A percentile compares a stretch with the other conserved stretches of the same genome.
phyloP scores from a whole-genome alignment of 495 filamentous ascomycete genomes.

The Aspergillus campestris region DNA sequence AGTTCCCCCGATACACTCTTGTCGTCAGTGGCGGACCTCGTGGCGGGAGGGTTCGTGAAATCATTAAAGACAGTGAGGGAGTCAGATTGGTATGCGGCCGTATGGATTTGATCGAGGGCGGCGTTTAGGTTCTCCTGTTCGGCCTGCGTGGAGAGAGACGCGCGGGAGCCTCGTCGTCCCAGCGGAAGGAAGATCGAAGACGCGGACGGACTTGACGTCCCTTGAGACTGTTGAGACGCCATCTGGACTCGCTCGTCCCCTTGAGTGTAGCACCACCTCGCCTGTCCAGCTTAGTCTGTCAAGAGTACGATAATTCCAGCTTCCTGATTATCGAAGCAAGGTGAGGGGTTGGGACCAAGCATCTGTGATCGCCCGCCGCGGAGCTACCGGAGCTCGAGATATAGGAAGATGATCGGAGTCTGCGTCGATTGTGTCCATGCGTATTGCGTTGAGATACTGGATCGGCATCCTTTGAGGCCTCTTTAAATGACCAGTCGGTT shows the following conservation, averaged over 20 bases:
- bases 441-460: conserved; percentile 1
- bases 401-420: neutral
- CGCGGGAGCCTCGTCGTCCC: conserved; percentile 48
- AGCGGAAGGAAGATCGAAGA: conserved; percentile 38
- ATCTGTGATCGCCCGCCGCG: conserved; percentile 8
- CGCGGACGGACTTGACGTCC: conserved; percentile 32
- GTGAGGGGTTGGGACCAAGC: conserved; percentile 4
- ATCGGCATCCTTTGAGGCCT: conserved; percentile 6
- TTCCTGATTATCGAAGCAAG: conserved; percentile 3
- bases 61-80: conserved; percentile 84
- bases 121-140: conserved; percentile 66
- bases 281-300: no score
- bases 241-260: conserved; percentile 15
- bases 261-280: no score
- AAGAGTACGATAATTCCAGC: no score
- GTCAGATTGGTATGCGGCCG: conserved; percentile 66
- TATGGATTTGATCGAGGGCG: conserved; percentile 79
- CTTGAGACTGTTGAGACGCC: conserved; percentile 31
- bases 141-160: conserved; percentile 52
- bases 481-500: no score
- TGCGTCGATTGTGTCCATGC: conserved; percentile 12
- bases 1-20: conserved; percentile 64
- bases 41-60: conserved; percentile 46
- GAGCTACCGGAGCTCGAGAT: conserved; percentile 6
- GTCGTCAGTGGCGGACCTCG: conserved; percentile 48